Evolutionary conservation across 148 eudicot species (phyloP).

Genomic region (Suaeda aralocaspica): DNA sequence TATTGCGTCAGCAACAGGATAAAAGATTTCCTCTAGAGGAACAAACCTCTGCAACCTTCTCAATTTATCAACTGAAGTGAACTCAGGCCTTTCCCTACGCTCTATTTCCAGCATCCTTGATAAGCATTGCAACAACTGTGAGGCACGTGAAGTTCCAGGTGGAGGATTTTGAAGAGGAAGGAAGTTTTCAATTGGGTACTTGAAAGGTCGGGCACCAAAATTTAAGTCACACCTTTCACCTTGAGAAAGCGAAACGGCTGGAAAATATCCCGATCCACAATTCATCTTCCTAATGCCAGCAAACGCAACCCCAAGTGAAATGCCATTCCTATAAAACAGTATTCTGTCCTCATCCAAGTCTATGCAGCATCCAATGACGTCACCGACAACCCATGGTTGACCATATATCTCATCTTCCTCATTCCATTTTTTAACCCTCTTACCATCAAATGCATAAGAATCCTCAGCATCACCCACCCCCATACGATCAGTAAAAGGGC

Average conservation of each 20-base stretch:
- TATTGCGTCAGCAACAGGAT: constrained; percentile 75
- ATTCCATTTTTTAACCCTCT: constrained; percentile 82
- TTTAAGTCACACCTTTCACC: constrained; percentile 90
- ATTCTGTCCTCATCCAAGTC: constrained; percentile 69
- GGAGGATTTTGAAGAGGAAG: constrained; percentile 74
- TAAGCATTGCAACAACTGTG: constrained; percentile 63
- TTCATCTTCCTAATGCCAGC: constrained; percentile 70
- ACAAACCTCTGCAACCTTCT: constrained; percentile 85
- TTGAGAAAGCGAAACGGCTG: constrained; percentile 88
- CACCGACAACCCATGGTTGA: constrained; percentile 90
- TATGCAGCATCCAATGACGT: constrained; percentile 93
- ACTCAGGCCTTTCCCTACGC: constrained; percentile 47
- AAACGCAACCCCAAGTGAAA: constrained; percentile 83
- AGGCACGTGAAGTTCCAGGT: constrained; percentile 34
- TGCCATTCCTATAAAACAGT: constrained; percentile 69
- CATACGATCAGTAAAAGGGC: constrained; percentile 82
- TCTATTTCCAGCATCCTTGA: constrained; percentile 65
- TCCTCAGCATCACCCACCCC: constrained; percentile 99
- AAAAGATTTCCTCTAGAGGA: constrained; percentile 59
- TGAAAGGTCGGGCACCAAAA: constrained; percentile 85
- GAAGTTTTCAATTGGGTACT: constrained; percentile 66
- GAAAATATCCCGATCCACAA: constrained; percentile 80
- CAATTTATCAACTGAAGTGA: constrained; percentile 61
- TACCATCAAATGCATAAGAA: constrained; percentile 95
- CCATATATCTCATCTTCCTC: constrained; percentile 74